Percentiles rank a stretch among this genome's conserved stretches.
phyloP scores from a whole-genome alignment of 108 stramenopile genomes.

The Epithemia pelagica region DNA sequence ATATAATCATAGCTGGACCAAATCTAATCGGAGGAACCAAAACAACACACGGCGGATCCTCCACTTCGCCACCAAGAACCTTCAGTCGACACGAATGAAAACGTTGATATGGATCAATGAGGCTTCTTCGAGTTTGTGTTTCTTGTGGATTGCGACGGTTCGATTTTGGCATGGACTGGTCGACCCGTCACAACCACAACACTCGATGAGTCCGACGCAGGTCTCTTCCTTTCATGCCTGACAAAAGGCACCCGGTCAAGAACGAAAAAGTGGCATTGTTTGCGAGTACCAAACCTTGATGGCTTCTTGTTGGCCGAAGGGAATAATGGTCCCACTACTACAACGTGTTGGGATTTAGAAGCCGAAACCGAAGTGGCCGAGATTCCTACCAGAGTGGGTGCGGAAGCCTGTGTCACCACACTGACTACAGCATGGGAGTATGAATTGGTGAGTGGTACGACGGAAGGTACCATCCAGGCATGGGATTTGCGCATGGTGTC shows the following conservation, averaged over 20 bases:
- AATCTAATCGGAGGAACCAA: too few relatives aligned
- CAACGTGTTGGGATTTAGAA: constrained; percentile 89
- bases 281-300: constrained; percentile 75
- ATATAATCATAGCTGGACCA: too few relatives aligned
- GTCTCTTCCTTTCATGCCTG: too few relatives aligned
- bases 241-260: neutral
- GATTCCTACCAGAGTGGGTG: constrained; percentile 35
- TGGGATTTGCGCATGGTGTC: constrained; percentile 87
- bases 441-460: constrained; percentile 80
- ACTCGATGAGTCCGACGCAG: too few relatives aligned
- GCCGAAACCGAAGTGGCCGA: constrained; percentile 52
- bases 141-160: too few relatives aligned
- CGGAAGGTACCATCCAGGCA: constrained; percentile 79
- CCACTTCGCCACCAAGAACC: too few relatives aligned
- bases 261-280: constrained; percentile 78
- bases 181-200: too few relatives aligned
- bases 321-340: constrained; percentile 48
- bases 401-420: constrained; percentile 75
- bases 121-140: too few relatives aligned
- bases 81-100: too few relatives aligned
- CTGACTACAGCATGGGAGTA: constrained; percentile 75
- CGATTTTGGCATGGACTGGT: too few relatives aligned
- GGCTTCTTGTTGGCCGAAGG: constrained; percentile 84
- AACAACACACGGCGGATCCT: too few relatives aligned
- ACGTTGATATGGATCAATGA: too few relatives aligned